phyloP scores from a whole-genome alignment of 1,284 basidiomycete genomes.

The Rhodotorula sp. region DNA sequence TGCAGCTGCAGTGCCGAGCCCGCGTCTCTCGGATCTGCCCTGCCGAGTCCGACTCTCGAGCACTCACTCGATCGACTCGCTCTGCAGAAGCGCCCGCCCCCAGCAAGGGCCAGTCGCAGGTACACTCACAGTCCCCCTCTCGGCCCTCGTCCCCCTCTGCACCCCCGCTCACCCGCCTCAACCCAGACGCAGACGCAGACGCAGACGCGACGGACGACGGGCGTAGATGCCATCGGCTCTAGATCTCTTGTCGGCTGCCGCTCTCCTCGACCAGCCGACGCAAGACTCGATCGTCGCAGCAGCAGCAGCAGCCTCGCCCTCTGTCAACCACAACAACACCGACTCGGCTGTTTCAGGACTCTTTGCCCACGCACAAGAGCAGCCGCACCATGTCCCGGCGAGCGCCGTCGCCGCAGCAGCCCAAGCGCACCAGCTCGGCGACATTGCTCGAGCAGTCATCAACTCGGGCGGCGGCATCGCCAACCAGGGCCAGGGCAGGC shows the following conservation, averaged over 20 bases:
- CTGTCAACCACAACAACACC: too few relatives aligned
- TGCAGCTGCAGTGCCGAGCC: too few relatives aligned
- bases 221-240: constrained; percentile 23
- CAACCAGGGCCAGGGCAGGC: not conserved
- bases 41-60: too few relatives aligned
- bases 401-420: not conserved
- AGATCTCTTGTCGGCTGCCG: constrained; percentile 33
- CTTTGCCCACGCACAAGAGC: not conserved
- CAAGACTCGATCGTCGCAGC: not conserved
- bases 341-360: too few relatives aligned
- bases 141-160: too few relatives aligned
- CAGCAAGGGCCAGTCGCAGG: too few relatives aligned
- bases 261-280: constrained; percentile 12
- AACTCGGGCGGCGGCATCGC: not conserved
- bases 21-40: too few relatives aligned
- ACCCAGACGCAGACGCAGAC: not conserved
- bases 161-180: not conserved
- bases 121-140: too few relatives aligned
- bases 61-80: too few relatives aligned
- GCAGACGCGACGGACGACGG: too few relatives aligned
- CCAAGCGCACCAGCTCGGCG: not conserved
- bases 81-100: too few relatives aligned
- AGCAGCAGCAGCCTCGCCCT: not conserved
- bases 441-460: constrained; percentile 15
- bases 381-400: not conserved